Evolutionary conservation across 2,329 filamentous ascomycete species (phyloP), one percentile per base, ranked within the genome.

Genomic region (Aspergillus sp.): DNA sequence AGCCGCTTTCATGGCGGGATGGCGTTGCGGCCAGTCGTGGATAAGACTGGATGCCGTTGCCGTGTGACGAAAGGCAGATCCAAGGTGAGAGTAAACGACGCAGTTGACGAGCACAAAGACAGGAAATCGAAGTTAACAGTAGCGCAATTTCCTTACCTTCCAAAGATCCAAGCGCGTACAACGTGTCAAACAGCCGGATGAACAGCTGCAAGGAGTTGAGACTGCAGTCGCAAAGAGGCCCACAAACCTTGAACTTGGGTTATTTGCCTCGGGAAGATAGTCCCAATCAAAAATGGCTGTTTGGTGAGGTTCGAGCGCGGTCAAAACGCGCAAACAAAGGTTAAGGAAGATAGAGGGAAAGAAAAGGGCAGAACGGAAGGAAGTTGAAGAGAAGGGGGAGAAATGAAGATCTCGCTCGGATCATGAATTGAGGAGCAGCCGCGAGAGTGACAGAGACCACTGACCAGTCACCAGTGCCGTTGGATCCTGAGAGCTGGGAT

Each of bases 171-270:
- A 52, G 41, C 43, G 55, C 43, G 58, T 48, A 50, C 56, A 62
- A 62, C 58, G 63, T 59, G 58, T 64, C 60, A 59, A 56, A 57
- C 48, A 52, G 45, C 55, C 52, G 39, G 45, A 57, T 18, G 39
- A 53, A 59, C 41, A 58, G 49, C 63, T 65, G 63, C 63, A 65
- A 65, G 63, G 63, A 64, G 60, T 56, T 38, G 38, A 47, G 34
- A 41, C 42, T 41, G 53, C 48, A 39, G 47, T 30, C 22, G 53
- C 26, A 18, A 13, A 43, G 24, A 36, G 17, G 43, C 22, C 22
- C 30, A 24, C 34, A 17, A 24, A 39, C 15, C 30, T 39, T 30
- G 36, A 53, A 44, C 20, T 53, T 26, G 42, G 15, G 20, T n/a
- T 24, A 9, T 52, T 42, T 18, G n/a, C 36, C 18, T 20, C 34